These are phyloP conservation scores for Gastrolobium villosum DNA, from an alignment of 306 rosid species.

Conservation along the genomic window DNA sequence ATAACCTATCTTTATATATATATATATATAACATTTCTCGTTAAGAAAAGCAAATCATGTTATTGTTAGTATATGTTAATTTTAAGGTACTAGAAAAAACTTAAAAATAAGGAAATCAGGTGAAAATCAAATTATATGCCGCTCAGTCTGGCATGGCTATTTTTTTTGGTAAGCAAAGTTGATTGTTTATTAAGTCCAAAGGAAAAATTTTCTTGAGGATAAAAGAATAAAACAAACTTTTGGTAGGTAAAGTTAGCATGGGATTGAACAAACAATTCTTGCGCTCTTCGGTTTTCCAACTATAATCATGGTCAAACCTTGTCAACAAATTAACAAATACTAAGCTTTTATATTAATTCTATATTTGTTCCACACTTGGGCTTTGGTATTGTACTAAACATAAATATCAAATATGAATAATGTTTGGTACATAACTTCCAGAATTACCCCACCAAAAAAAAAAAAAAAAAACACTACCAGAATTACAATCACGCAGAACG, in stretches of 20 bases:
- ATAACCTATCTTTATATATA: too few species aligned
- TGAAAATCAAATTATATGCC: not conserved
- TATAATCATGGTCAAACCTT: constrained; percentile 27
- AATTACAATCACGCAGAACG: too few species aligned
- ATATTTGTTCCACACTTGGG: not conserved
- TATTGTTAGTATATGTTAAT: not conserved
- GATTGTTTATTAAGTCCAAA: constrained; percentile 30
- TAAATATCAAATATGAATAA: too few species aligned
- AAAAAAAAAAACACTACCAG: too few species aligned
- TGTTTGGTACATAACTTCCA: too few species aligned
- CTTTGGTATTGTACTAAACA: too few species aligned
- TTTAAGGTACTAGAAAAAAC: not conserved
- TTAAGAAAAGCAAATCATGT: too few species aligned
- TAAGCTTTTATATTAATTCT: not conserved
- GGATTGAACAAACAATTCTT: not conserved
- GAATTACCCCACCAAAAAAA: too few species aligned
- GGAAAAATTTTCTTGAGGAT: not conserved
- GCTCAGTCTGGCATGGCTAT: not conserved
- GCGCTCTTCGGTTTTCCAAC: constrained; percentile 15
- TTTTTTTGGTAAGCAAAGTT: not conserved
- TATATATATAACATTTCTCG: too few species aligned
- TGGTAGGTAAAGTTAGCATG: constrained; percentile 30
- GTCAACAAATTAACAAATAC: constrained; percentile 8
- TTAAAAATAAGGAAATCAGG: not conserved
- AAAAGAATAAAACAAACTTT: constrained; percentile 21